phyloP scores from a whole-genome alignment of 2,329 filamentous ascomycete genomes.

The Tolypocladium album region DNA sequence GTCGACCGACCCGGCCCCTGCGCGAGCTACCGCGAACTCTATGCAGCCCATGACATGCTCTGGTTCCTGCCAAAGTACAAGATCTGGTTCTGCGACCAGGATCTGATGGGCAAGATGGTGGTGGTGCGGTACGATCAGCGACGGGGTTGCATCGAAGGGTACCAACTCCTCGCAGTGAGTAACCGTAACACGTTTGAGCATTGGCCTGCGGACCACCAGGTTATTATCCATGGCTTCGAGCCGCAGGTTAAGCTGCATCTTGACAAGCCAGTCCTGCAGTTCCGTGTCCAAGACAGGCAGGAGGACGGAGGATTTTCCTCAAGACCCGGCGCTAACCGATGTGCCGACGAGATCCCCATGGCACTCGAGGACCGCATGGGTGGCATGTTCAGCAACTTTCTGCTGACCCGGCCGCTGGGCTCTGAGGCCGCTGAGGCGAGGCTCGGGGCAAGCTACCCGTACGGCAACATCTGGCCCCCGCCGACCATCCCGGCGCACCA shows the following conservation, averaged over 20 bases:
- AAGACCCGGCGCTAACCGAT: conserved; percentile 23
- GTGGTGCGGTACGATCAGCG: conserved; percentile 66
- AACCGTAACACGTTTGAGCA: conserved; percentile 40
- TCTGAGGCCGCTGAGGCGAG: conserved; percentile 22
- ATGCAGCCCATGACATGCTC: conserved; percentile 60
- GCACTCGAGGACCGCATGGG: conserved; percentile 31
- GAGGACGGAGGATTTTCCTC: conserved; percentile 9
- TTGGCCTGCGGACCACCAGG: conserved; percentile 55
- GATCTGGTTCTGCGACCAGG: conserved; percentile 75
- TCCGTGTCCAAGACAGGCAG: conserved; percentile 24
- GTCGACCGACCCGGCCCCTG: conserved; percentile 48
- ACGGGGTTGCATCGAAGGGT: conserved; percentile 68
- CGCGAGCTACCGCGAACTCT: conserved; percentile 59
- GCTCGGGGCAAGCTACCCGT: conserved; percentile 24
- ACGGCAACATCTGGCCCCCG: conserved; percentile 65
- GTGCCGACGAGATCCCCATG: conserved; percentile 43
- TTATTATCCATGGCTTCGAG: conserved; percentile 62
- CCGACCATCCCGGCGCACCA: conserved; percentile 52
- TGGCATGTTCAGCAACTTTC: conserved; percentile 54
- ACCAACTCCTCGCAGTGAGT: conserved; percentile 60
- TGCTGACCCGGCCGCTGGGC: conserved; percentile 46
- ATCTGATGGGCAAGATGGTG: conserved; percentile 64
- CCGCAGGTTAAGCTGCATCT: conserved; percentile 62
- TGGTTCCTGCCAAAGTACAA: conserved; percentile 78
- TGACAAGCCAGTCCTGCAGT: conserved; percentile 59